phyloP scores from a whole-genome alignment of 441 rosid species.

The Pelargonium myrrhifolium region DNA sequence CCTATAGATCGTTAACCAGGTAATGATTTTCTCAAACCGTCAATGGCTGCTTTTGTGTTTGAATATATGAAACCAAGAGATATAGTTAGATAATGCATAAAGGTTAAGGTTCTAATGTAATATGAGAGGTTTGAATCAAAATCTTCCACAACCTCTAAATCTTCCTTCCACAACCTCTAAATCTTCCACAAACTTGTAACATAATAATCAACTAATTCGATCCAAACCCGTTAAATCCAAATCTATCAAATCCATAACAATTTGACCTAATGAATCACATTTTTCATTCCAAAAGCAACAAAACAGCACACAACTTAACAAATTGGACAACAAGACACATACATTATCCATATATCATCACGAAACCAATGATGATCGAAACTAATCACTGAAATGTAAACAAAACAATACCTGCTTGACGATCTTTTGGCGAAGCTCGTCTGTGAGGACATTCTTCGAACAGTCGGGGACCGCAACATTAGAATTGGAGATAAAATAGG shows the following conservation, averaged over 20 bases:
- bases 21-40: background rate
- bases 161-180: too few species aligned
- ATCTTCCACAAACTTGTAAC: background rate
- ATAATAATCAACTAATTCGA: background rate
- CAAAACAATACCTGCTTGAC: conserved; percentile 56
- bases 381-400: background rate
- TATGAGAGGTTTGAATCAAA: too few species aligned
- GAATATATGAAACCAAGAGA: background rate
- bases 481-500: conserved; percentile 46
- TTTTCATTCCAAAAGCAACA: too few species aligned
- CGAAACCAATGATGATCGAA: background rate
- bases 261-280: background rate
- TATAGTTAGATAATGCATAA: background rate
- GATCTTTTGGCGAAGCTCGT: conserved; percentile 75
- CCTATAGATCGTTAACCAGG: background rate
- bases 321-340: background rate
- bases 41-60: background rate
- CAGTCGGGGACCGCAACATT: conserved; percentile 36
- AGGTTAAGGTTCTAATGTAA: too few species aligned
- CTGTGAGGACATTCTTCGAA: conserved; percentile 45
- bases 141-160: too few species aligned
- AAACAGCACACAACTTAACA: background rate
- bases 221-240: background rate
- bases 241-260: background rate
- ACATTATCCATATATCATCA: background rate